Evolutionary conservation across 176 grass and related monocot genomes (phyloP), one percentile per base, ranked within the genome.

Genomic region (Ananas comosus): DNA sequence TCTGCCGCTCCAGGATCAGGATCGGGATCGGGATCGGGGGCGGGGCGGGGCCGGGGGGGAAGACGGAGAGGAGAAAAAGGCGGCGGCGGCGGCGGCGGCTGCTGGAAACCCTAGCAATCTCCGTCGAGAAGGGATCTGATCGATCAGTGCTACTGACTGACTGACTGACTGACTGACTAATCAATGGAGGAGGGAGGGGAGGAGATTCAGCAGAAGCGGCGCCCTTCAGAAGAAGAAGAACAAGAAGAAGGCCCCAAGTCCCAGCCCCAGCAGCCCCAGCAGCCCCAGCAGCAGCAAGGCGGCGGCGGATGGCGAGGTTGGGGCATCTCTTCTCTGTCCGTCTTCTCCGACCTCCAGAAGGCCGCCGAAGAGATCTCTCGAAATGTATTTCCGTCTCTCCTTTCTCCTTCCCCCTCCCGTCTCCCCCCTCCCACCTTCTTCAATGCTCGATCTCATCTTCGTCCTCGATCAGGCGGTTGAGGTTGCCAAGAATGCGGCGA

Each of bases 311-410:
- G 93, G 93, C 86, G 93, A 49, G 94, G 86, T 3, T 97, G 94
- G 94, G 94, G 89, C 21, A 58, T 77, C 65, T 69, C 74, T 65
- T 68, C 74, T 16, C 83, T 90, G 77, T 83, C 84, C 79, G 64
- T 97, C 51, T 97, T 97, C 86, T 90, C 89, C 51, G 89, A 85
- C 72, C 83, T 85, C 51, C 71, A 76, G 51, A 80, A 85, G 59
- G 77, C 83, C 27, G 83, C 83, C 11, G 77, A 85, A 64, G 83
- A 97, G 72, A 93, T 97, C 82, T 97, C 94, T 66, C 83, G 80
- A 81, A 79, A 75, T 73, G 94, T 97, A 10, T 75, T 65, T 47
- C 19, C 33, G 51, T 53, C 53, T 19, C 63, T 21, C 54, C 51
- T 50, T 63, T 70, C 28, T 69, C 64, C 73, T 54, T 66, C 48